A percentile compares a stretch with the other conserved stretches of the same genome.
Conservation (phyloP, 2,329 filamentous ascomycete genomes). For the Pyricularia pennisetigena region DNA sequence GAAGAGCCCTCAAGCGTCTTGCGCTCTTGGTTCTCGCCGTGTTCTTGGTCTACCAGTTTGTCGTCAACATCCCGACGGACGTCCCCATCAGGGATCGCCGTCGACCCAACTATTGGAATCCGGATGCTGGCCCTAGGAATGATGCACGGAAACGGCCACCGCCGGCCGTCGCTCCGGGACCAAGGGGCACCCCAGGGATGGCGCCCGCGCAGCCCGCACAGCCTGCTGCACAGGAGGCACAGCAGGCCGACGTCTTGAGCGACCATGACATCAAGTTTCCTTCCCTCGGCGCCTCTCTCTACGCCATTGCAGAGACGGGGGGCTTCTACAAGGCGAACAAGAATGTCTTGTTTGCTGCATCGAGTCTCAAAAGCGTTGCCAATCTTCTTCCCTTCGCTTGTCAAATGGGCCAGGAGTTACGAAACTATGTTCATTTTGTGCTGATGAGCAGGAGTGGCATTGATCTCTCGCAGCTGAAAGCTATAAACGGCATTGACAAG, state of each 20-base stretch:
- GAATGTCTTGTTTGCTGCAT: slow-evolving; percentile 72
- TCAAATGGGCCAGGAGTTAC: slow-evolving; percentile 62
- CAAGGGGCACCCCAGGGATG: slow-evolving; percentile 6
- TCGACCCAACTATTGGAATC: slow-evolving; percentile 24
- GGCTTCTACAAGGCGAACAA: slow-evolving; percentile 45
- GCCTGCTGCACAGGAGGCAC: background rate
- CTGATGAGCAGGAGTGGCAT: slow-evolving; percentile 68
- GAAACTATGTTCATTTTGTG: slow-evolving; percentile 72
- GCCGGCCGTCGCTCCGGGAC: background rate
- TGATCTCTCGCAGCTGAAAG: slow-evolving; percentile 55
- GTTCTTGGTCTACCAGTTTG: slow-evolving; percentile 50
- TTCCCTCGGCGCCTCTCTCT: slow-evolving; percentile 52
- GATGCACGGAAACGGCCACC: background rate
- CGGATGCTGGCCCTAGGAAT: background rate
- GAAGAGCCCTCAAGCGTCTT: slow-evolving; percentile 45
- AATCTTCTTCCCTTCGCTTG: slow-evolving; percentile 74
- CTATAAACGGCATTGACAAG: slow-evolving; percentile 69
- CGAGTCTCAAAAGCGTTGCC: slow-evolving; percentile 62
- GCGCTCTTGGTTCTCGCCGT: slow-evolving; percentile 34
- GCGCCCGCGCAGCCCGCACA: slow-evolving; percentile 7
- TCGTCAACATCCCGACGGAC: slow-evolving; percentile 49
- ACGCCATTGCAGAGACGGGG: slow-evolving; percentile 42
- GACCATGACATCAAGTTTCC: slow-evolving; percentile 58
- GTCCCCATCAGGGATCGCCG: slow-evolving; percentile 27
- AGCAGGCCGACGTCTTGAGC: slow-evolving; percentile 42